Percentiles rank a stretch among this genome's conserved stretches.
Evolutionary conservation across 2,329 filamentous ascomycete genomes (phyloP).

Genomic region (Ceratocystis colombiana): DNA sequence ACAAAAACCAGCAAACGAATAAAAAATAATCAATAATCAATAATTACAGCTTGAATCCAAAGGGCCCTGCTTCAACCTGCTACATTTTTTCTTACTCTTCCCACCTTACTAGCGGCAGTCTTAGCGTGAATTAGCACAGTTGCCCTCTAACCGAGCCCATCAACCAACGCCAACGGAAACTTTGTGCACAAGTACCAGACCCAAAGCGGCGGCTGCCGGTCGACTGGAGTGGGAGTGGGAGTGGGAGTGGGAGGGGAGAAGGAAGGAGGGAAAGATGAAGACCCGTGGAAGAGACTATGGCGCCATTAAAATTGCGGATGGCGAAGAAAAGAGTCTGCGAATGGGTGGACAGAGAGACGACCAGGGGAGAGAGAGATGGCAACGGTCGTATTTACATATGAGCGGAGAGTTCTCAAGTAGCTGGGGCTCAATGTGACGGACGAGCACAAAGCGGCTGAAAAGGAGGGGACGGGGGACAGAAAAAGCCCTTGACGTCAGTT

Average conservation of each 20-base stretch:
- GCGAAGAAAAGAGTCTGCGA: not conserved
- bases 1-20: not conserved
- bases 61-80: not conserved
- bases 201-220: not conserved
- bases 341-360: too few relatives aligned
- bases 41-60: not conserved
- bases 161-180: constrained; percentile 5
- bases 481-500: not conserved
- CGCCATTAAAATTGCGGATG: constrained; percentile 8
- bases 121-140: too few relatives aligned
- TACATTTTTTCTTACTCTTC: too few relatives aligned
- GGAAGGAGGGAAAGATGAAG: not conserved
- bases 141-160: not conserved
- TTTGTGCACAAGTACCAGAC: constrained; percentile 16
- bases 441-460: too few relatives aligned
- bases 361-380: too few relatives aligned
- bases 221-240: too few relatives aligned
- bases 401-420: too few relatives aligned
- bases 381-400: too few relatives aligned
- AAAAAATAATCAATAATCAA: not conserved
- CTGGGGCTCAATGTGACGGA: too few relatives aligned
- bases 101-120: too few relatives aligned
- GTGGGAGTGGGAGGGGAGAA: not conserved
- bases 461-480: not conserved
- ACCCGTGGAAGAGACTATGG: not conserved